phyloP scores from a whole-genome alignment of 2,329 filamentous ascomycete genomes.

The Neofusicoccum parvum region DNA sequence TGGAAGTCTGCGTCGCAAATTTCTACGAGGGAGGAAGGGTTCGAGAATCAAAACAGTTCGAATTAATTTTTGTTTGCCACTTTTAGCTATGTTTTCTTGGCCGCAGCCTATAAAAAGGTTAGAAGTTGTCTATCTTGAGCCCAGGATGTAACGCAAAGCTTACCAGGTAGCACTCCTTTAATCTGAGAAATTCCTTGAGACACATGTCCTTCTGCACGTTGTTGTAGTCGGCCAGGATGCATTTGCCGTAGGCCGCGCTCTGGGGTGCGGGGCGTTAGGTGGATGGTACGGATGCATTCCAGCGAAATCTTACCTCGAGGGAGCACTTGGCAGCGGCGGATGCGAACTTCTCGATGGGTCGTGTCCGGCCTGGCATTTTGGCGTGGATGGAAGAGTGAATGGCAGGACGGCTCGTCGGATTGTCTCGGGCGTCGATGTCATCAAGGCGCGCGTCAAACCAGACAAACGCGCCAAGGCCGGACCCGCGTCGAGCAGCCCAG shows the following conservation, averaged over 20 bases:
- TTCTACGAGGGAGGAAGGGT: too few species aligned
- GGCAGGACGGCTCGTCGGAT: background rate
- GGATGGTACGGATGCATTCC: background rate
- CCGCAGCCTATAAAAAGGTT: background rate
- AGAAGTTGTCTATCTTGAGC: background rate
- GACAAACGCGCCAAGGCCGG: conserved; percentile 8
- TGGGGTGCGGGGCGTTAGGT: conserved; percentile 41
- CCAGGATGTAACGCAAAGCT: conserved; percentile 27
- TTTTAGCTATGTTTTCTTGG: background rate
- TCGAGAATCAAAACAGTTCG: background rate
- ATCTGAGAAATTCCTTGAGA: conserved; percentile 74
- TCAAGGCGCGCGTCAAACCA: background rate
- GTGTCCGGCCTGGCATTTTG: conserved; percentile 51
- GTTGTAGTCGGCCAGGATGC: conserved; percentile 87
- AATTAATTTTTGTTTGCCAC: background rate
- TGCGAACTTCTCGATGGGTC: conserved; percentile 71
- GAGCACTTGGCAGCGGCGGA: conserved; percentile 67
- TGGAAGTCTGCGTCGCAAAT: too few species aligned
- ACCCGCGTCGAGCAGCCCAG: background rate
- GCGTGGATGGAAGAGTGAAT: background rate
- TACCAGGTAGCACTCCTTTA: conserved; percentile 90
- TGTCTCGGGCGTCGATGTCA: background rate
- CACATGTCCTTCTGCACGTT: conserved; percentile 91
- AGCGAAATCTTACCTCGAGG: conserved; percentile 56
- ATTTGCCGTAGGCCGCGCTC: conserved; percentile 87